These are phyloP conservation scores for Cladosporium austrohemisphaericum DNA, from an alignment of 2,329 filamentous ascomycete species.

Conservation along the genomic window DNA sequence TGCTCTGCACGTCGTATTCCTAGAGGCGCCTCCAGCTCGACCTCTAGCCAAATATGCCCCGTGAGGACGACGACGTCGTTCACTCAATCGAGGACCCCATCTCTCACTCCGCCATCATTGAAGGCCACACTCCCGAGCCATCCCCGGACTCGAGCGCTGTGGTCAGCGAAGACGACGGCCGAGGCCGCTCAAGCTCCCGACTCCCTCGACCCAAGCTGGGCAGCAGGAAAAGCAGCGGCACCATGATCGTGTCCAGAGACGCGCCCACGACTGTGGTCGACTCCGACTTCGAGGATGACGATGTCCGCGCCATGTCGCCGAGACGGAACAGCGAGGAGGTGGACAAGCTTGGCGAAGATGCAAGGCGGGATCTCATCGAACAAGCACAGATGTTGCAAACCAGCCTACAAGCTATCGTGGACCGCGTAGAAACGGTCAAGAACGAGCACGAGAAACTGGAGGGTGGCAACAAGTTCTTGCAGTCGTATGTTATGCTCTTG, in stretches of 20 bases:
- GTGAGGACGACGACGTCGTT: constrained; percentile 10
- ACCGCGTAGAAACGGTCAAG: constrained; percentile 90
- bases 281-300: constrained; percentile 73
- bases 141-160: constrained; percentile 30
- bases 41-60: constrained; percentile 12
- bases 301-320: constrained; percentile 92
- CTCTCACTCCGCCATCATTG: constrained; percentile 9
- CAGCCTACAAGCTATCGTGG: constrained; percentile 82
- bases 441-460: constrained; percentile 95
- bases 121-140: constrained; percentile 20
- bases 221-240: constrained; percentile 72
- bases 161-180: constrained; percentile 31
- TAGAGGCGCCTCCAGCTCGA: constrained; percentile 2
- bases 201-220: constrained; percentile 59
- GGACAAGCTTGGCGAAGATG: constrained; percentile 79
- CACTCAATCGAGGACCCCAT: constrained; percentile 12
- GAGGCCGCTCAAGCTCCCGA: constrained; percentile 17
- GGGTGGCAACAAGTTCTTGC: constrained; percentile 92
- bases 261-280: constrained; percentile 53
- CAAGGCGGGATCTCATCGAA: constrained; percentile 62
- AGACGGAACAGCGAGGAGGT: constrained; percentile 86
- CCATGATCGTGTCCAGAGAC: constrained; percentile 73
- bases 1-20: neutral
- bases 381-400: constrained; percentile 87
- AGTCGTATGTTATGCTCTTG: constrained; percentile 48